Evolutionary conservation across 257 asterid species (phyloP).

Genomic region (Ophiorrhiza pumila): DNA sequence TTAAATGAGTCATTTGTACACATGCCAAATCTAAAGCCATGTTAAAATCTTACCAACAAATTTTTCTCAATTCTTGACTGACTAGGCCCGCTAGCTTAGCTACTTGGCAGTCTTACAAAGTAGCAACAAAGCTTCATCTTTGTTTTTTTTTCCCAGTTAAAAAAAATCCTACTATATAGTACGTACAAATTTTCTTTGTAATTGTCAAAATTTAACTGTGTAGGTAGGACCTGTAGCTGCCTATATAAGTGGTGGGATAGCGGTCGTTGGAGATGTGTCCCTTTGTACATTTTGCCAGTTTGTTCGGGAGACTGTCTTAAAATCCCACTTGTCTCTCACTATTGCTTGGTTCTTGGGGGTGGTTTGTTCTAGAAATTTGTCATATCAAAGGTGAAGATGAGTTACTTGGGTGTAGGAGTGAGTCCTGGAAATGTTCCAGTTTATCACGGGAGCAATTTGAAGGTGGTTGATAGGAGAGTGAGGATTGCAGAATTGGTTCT

Average conservation of each 20-base stretch:
- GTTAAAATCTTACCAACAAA: not conserved
- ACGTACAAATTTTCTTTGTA: not conserved
- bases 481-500: conserved; percentile 61
- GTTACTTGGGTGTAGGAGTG: conserved; percentile 88
- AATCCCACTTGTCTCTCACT: not conserved
- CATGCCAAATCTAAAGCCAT: conserved; percentile 9
- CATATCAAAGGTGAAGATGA: conserved; percentile 32
- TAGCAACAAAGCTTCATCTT: conserved; percentile 10
- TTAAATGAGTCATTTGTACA: conserved; percentile 16
- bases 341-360: not conserved
- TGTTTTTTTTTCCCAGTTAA: too few species aligned
- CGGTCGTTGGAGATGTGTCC: conserved; percentile 32
- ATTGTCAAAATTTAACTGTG: not conserved
- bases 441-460: conserved; percentile 68
- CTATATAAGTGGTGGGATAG: conserved; percentile 37
- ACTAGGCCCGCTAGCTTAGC: not conserved
- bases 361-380: not conserved
- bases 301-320: not conserved
- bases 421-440: conserved; percentile 94
- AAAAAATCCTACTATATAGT: too few species aligned
- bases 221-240: conserved; percentile 10
- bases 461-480: conserved; percentile 65
- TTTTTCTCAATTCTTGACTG: not conserved
- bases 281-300: conserved; percentile 11
- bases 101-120: conserved; percentile 13